Conservation (phyloP, 345 rosid genomes). For the Eucalyptus curtisii region DNA sequence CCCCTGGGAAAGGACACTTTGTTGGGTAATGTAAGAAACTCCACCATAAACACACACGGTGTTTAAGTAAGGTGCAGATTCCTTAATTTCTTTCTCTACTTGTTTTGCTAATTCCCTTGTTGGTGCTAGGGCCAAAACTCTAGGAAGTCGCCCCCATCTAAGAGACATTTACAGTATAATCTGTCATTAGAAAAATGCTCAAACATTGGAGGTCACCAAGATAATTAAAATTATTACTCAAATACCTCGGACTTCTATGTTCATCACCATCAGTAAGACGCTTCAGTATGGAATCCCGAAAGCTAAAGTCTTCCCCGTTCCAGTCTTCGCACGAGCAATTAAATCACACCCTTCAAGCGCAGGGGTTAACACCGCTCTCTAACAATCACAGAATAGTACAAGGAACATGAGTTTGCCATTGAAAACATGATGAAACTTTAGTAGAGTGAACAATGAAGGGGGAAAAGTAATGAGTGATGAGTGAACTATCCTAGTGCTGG, state of each 20-base stretch:
- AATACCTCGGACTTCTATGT: slow-evolving; percentile 34
- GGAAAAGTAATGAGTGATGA: not conserved
- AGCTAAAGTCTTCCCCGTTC: slow-evolving; percentile 99
- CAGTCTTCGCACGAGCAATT: slow-evolving; percentile 97
- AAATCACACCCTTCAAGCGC: slow-evolving; percentile 83
- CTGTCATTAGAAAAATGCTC: not conserved
- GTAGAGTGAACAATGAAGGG: not conserved
- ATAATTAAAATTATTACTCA: not conserved
- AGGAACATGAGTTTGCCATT: not conserved
- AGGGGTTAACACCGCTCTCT: slow-evolving; percentile 90
- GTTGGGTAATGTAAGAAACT: slow-evolving; percentile 74
- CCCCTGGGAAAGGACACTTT: slow-evolving; percentile 75
- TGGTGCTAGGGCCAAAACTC: slow-evolving; percentile 73
- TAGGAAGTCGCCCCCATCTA: slow-evolving; percentile 76
- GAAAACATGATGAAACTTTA: not conserved
- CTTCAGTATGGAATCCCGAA: slow-evolving; percentile 87
- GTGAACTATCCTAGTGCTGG: not conserved
- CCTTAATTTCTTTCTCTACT: slow-evolving; percentile 93
- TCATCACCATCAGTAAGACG: slow-evolving; percentile 55
- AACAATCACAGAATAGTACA: not conserved
- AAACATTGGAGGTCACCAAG: not conserved
- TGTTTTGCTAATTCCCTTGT: slow-evolving; percentile 90
- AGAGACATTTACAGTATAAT: not conserved
- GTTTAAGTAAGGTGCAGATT: slow-evolving; percentile 74
- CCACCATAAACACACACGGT: slow-evolving; percentile 97